Percentiles rank a stretch among this genome's conserved stretches.
Conservation (phyloP, 345 rosid genomes). For the Moringa oleifera region DNA sequence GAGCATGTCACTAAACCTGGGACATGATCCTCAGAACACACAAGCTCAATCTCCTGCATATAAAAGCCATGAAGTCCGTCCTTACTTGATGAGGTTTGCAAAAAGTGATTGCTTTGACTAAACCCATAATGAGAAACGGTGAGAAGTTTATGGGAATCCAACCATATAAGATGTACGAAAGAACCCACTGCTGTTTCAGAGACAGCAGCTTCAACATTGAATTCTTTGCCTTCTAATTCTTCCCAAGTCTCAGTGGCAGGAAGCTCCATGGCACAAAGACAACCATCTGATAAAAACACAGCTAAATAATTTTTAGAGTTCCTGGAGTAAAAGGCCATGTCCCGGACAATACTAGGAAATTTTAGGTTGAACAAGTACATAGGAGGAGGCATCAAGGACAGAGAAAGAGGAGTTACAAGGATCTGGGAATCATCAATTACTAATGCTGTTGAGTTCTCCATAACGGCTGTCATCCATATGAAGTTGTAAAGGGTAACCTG, state of each 20-base stretch:
- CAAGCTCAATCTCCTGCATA: slow-evolving; percentile 67
- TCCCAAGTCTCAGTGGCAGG: slow-evolving; percentile 67
- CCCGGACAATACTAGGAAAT: slow-evolving; percentile 60
- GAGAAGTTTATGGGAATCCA: slow-evolving; percentile 63
- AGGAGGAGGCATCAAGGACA: slow-evolving; percentile 91
- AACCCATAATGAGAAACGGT: slow-evolving; percentile 59
- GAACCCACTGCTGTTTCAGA: slow-evolving; percentile 54
- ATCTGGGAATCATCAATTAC: slow-evolving; percentile 73
- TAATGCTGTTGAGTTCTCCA: slow-evolving; percentile 73
- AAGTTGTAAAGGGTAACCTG: slow-evolving; percentile 59
- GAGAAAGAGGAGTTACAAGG: slow-evolving; percentile 72
- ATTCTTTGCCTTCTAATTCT: slow-evolving; percentile 73
- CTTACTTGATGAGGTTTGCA: slow-evolving; percentile 25
- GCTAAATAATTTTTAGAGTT: slow-evolving; percentile 59
- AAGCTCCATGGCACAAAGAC: slow-evolving; percentile 70
- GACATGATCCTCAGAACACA: slow-evolving; percentile 59
- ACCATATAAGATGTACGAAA: slow-evolving; percentile 66
- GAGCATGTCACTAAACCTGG: slow-evolving; percentile 58
- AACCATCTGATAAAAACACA: slow-evolving; percentile 67
- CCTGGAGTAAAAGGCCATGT: slow-evolving; percentile 54
- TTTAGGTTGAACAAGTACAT: slow-evolving; percentile 67
- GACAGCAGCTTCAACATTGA: slow-evolving; percentile 47
- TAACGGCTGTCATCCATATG: slow-evolving; percentile 71
- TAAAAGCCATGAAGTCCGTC: slow-evolving; percentile 48
- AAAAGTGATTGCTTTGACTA: slow-evolving; percentile 35